Conservation (phyloP, 164 flowering plant genomes). For the Stephania japonica region DNA sequence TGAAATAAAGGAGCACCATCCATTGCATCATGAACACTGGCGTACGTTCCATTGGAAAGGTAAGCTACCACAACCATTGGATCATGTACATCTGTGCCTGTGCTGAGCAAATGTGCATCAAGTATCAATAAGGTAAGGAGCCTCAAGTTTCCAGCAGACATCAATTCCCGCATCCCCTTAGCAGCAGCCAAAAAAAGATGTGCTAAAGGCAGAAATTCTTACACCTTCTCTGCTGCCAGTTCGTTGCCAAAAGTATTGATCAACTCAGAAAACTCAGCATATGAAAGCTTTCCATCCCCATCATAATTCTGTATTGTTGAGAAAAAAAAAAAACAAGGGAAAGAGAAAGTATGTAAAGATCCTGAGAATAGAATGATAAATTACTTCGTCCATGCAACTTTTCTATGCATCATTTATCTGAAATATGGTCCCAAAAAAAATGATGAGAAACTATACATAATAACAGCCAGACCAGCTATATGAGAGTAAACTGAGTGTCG, state of each 20-base stretch:
- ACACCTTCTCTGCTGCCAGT: slow-evolving; percentile 68
- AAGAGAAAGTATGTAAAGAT: background rate
- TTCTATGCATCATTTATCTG: background rate
- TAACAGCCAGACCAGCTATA: background rate
- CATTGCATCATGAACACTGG: too few relatives aligned
- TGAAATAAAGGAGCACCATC: too few relatives aligned
- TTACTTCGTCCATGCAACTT: background rate
- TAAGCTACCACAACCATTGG: too few relatives aligned
- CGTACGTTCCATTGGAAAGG: too few relatives aligned
- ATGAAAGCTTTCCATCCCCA: slow-evolving; percentile 74
- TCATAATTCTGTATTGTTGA: slow-evolving; percentile 52
- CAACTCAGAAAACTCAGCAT: slow-evolving; percentile 70
- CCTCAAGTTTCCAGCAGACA: too few relatives aligned
- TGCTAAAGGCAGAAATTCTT: background rate
- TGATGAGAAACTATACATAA: background rate
- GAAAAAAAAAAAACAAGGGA: background rate
- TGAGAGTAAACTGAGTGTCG: background rate
- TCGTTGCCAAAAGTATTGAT: slow-evolving; percentile 87
- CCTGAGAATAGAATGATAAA: background rate
- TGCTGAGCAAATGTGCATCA: too few relatives aligned
- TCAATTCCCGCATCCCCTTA: too few relatives aligned
- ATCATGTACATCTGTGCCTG: too few relatives aligned
- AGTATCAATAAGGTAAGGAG: too few relatives aligned
- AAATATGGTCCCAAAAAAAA: background rate
- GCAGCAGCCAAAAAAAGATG: background rate